Conservation (phyloP, 2,329 filamentous ascomycete species). For the Pestalotiopsis sp. region DNA sequence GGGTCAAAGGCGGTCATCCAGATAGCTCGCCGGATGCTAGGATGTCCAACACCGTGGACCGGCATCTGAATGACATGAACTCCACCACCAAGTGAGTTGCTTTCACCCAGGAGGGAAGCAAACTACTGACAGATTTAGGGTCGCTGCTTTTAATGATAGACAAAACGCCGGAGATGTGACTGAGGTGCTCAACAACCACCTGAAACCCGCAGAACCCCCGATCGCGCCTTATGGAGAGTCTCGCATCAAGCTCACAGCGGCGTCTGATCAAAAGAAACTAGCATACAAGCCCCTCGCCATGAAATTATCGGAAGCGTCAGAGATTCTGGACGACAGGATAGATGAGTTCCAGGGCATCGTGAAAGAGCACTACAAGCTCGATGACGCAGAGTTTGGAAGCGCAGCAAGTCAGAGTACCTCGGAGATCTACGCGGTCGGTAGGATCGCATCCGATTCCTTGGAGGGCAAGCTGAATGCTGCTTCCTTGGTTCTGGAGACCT, state of each 20-base stretch:
- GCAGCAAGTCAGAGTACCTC: slow-evolving; percentile 82
- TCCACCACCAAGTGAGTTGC: slow-evolving; percentile 36
- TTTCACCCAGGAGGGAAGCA: not conserved
- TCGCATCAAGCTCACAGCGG: slow-evolving; percentile 82
- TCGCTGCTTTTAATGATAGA: slow-evolving; percentile 75
- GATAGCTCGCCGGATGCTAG: slow-evolving; percentile 49
- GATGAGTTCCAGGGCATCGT: slow-evolving; percentile 82
- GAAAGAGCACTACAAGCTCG: slow-evolving; percentile 73
- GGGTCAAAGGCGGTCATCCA: slow-evolving; percentile 45
- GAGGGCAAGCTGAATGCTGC: slow-evolving; percentile 86
- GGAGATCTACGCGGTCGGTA: slow-evolving; percentile 86
- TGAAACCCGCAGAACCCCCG: slow-evolving; percentile 68
- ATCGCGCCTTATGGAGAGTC: slow-evolving; percentile 73
- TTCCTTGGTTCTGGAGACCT: slow-evolving; percentile 87
- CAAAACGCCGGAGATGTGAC: slow-evolving; percentile 79
- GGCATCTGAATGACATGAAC: slow-evolving; percentile 42
- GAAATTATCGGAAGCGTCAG: slow-evolving; percentile 90
- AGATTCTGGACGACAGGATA: slow-evolving; percentile 93
- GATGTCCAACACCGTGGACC: slow-evolving; percentile 42
- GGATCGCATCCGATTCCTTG: slow-evolving; percentile 85
- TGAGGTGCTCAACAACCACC: slow-evolving; percentile 80
- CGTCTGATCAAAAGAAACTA: slow-evolving; percentile 88
- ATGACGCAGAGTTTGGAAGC: slow-evolving; percentile 83
- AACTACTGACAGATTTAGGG: slow-evolving; percentile 35
- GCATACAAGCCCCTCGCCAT: slow-evolving; percentile 91